Conservation (phyloP, 768 basidiomycete genomes). For the Tulasnella calospora region DNA sequence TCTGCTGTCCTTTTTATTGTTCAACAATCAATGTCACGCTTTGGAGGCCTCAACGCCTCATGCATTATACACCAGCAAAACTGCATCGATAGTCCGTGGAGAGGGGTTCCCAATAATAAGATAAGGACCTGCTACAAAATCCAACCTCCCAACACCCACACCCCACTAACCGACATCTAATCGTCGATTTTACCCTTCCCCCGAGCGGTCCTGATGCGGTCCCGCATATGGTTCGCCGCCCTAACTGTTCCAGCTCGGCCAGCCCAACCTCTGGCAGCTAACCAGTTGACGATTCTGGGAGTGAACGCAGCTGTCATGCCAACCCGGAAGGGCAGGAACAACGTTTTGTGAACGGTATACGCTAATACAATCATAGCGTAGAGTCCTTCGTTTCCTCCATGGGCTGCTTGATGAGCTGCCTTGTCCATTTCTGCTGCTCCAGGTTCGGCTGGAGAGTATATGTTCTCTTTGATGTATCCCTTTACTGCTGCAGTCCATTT, state of each 20-base stretch:
- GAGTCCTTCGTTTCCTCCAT: constrained; percentile 60
- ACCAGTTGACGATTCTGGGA: constrained; percentile 79
- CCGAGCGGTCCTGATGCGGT: constrained; percentile 2
- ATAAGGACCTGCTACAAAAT: not conserved
- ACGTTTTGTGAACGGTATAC: constrained; percentile 92
- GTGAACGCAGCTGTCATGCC: constrained; percentile 85
- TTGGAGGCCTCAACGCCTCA: constrained; percentile 11
- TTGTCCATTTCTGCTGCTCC: constrained; percentile 55
- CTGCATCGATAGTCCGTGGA: not conserved
- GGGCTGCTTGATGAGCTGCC: constrained; percentile 32
- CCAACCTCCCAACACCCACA: not conserved
- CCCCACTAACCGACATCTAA: not conserved
- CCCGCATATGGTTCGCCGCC: constrained; percentile 40
- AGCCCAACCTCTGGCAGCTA: constrained; percentile 76
- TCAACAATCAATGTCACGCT: constrained; percentile 4
- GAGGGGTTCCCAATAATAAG: not conserved
- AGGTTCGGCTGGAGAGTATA: constrained; percentile 62
- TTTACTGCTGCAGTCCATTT: constrained; percentile 44
- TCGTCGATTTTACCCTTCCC: constrained; percentile 14
- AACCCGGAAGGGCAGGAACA: constrained; percentile 82
- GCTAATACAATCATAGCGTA: constrained; percentile 92
- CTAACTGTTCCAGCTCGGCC: constrained; percentile 63
- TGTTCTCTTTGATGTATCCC: constrained; percentile 39
- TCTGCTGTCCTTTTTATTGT: not conserved
- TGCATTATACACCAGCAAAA: not conserved